Conservation (phyloP, 179 eudicot species). For the Silene vulgaris region DNA sequence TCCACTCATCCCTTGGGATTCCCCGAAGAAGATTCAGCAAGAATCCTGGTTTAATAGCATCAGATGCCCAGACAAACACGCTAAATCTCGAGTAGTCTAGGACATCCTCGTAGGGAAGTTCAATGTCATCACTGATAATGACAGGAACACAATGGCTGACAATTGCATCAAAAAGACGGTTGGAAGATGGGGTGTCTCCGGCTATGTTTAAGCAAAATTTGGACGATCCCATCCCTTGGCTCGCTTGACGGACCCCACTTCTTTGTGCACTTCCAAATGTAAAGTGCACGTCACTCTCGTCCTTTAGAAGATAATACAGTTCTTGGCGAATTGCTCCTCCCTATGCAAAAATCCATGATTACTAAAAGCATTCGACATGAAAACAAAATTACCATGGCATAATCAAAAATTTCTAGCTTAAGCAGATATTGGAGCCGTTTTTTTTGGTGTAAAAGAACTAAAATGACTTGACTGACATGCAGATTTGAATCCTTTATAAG, state of each 20-base stretch:
- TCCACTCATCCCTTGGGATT: slow-evolving; percentile 62
- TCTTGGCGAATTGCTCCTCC: slow-evolving; percentile 88
- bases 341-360: slow-evolving; percentile 27
- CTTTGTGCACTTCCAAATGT: slow-evolving; percentile 61
- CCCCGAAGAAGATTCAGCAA: slow-evolving; percentile 61
- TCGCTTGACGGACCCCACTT: slow-evolving; percentile 62
- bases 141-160: slow-evolving; percentile 94
- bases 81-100: slow-evolving; percentile 77
- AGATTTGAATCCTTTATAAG: too few species aligned
- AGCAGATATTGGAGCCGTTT: neutral
- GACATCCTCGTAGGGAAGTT: slow-evolving; percentile 86
- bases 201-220: slow-evolving; percentile 94
- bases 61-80: slow-evolving; percentile 62
- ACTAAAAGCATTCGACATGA: neutral
- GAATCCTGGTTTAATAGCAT: slow-evolving; percentile 66
- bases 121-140: slow-evolving; percentile 81
- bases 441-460: too few species aligned
- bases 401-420: neutral
- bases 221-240: slow-evolving; percentile 75
- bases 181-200: slow-evolving; percentile 98
- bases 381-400: neutral
- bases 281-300: slow-evolving; percentile 79
- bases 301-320: slow-evolving; percentile 76
- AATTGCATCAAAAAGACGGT: slow-evolving; percentile 89
- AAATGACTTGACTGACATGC: too few species aligned